phyloP scores from a whole-genome alignment of 768 basidiomycete species.

The Tulasnella sp. region DNA sequence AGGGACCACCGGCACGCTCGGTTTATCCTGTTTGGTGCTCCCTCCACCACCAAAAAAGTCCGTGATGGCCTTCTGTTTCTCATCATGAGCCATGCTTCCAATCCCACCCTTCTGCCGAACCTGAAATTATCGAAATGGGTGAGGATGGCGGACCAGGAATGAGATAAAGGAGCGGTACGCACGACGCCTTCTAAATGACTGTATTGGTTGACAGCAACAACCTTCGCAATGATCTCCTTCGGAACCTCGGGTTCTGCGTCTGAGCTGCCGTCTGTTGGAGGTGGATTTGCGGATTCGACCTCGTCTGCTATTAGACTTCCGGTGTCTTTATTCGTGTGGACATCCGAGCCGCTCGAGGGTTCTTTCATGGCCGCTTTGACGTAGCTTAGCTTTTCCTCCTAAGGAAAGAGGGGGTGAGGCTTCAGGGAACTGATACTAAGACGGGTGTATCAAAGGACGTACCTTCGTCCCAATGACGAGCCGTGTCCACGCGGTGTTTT shows the following conservation, averaged over 20 bases:
- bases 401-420: not conserved
- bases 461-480: slow-evolving; percentile 24
- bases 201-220: slow-evolving; percentile 10
- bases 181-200: slow-evolving; percentile 16
- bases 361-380: not conserved
- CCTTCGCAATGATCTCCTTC: slow-evolving; percentile 5
- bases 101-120: slow-evolving; percentile 31
- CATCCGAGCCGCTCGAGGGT: not conserved
- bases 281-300: slow-evolving; percentile 3
- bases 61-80: slow-evolving; percentile 30
- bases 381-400: slow-evolving; percentile 10
- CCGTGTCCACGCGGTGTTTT: slow-evolving; percentile 22
- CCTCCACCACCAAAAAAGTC: slow-evolving; percentile 31
- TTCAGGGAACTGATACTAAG: too few relatives aligned
- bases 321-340: slow-evolving; percentile 6
- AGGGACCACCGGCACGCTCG: too few relatives aligned
- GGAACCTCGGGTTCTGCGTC: not conserved
- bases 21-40: too few relatives aligned
- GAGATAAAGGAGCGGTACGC: not conserved
- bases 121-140: not conserved
- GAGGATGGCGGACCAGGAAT: not conserved
- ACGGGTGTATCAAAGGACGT: too few relatives aligned
- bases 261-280: not conserved
- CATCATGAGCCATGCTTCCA: slow-evolving; percentile 29
- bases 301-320: not conserved